Evolutionary conservation across 1,139 yeast genomes (phyloP).

Genomic region (Taphrina deformans): DNA sequence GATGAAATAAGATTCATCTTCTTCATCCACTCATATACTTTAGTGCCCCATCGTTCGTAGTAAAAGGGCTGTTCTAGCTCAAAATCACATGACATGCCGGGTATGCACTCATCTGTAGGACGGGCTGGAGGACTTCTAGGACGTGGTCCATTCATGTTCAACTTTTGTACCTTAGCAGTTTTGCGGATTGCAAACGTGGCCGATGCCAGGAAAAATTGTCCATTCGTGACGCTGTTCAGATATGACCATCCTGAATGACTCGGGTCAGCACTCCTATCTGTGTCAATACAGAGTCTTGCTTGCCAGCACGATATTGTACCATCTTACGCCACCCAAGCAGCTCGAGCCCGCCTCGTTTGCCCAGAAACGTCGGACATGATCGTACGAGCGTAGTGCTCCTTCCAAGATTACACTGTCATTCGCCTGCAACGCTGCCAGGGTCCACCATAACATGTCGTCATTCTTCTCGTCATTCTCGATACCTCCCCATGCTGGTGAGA

Average conservation of each 20-base stretch:
- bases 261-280: background rate
- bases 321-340: background rate
- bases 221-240: conserved; percentile 2
- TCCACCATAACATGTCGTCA: background rate
- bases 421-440: background rate
- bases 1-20: background rate
- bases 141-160: background rate
- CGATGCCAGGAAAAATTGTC: background rate
- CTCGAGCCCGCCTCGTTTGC: background rate
- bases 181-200: background rate
- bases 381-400: background rate
- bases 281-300: background rate
- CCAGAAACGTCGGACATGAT: conserved; percentile 10
- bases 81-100: background rate
- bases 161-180: background rate
- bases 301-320: background rate
- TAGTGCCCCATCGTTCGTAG: background rate
- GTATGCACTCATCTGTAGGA: background rate
- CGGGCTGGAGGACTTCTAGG: background rate
- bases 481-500: conserved; percentile 1
- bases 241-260: conserved; percentile 5
- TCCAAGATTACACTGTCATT: background rate
- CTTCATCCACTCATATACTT: background rate
- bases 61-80: background rate
- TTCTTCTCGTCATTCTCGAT: conserved; percentile 1